Conservation (phyloP, 1,284 basidiomycete genomes). For the Phellopilus nigrolimitatus region DNA sequence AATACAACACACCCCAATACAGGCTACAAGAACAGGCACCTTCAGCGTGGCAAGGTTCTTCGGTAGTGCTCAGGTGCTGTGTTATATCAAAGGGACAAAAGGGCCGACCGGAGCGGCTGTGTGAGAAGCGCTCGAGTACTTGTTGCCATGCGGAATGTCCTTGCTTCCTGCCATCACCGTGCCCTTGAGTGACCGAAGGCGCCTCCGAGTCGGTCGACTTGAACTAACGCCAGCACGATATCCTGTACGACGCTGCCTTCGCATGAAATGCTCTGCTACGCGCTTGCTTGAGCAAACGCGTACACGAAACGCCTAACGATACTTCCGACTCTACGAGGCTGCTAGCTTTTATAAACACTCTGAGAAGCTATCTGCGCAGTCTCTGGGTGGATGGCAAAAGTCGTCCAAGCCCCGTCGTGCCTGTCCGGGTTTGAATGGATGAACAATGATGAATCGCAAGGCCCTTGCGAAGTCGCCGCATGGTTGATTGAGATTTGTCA, state of each 20-base stretch:
- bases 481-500: conserved; percentile 9
- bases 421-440: conserved; percentile 16
- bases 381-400: neutral
- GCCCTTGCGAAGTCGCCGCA: conserved; percentile 14
- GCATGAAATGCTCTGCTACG: neutral
- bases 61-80: neutral
- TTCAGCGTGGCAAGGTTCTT: neutral
- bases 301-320: neutral
- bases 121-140: neutral
- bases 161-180: neutral
- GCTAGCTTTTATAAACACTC: neutral
- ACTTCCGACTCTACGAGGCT: neutral
- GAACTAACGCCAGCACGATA: neutral
- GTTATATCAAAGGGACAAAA: neutral
- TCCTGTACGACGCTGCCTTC: neutral
- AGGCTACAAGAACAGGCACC: too few relatives aligned
- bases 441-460: conserved; percentile 16
- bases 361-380: neutral
- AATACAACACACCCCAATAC: too few relatives aligned
- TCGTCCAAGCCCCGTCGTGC: conserved; percentile 3
- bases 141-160: neutral
- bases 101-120: too few relatives aligned
- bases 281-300: neutral
- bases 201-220: neutral
- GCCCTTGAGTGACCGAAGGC: neutral